Conservation (phyloP, 1,284 basidiomycete genomes). For the Ganoderma boninense region DNA sequence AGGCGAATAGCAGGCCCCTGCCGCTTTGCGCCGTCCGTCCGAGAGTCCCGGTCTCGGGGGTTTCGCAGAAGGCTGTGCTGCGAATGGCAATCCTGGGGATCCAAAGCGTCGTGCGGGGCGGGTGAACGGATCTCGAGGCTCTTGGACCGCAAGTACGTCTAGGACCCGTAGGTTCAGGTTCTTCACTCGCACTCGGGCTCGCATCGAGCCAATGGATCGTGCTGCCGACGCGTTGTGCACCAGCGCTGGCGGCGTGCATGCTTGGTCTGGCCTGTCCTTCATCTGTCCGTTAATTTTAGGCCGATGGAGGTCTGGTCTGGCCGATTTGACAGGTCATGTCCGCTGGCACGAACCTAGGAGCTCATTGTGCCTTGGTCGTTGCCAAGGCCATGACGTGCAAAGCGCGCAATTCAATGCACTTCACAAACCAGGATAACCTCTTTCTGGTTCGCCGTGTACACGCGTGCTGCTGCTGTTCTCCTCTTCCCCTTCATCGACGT, state of each 20-base stretch:
- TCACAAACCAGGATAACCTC: background rate
- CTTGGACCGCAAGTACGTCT: background rate
- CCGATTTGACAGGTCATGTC: slow-evolving; percentile 2
- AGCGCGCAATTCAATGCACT: background rate
- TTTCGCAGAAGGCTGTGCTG: slow-evolving; percentile 1
- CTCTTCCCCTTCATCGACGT: background rate
- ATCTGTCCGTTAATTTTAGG: background rate
- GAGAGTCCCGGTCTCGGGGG: slow-evolving; percentile 3
- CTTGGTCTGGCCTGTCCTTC: background rate
- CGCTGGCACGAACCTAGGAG: background rate
- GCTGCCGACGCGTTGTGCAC: background rate
- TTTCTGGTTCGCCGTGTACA: background rate
- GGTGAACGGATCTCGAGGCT: background rate
- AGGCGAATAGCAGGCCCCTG: background rate
- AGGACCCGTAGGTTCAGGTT: too few species aligned
- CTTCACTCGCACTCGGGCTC: background rate
- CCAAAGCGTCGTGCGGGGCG: background rate
- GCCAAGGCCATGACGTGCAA: slow-evolving; percentile 1
- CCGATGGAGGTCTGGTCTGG: background rate
- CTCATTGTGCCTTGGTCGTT: background rate
- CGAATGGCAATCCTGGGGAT: background rate
- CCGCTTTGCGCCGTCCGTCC: background rate
- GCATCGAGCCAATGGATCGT: background rate
- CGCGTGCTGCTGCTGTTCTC: background rate
- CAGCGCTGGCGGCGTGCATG: background rate